These are phyloP conservation scores for Cyclotella atomus DNA, from an alignment of 108 stramenopile genomes.

Conservation along the genomic window DNA sequence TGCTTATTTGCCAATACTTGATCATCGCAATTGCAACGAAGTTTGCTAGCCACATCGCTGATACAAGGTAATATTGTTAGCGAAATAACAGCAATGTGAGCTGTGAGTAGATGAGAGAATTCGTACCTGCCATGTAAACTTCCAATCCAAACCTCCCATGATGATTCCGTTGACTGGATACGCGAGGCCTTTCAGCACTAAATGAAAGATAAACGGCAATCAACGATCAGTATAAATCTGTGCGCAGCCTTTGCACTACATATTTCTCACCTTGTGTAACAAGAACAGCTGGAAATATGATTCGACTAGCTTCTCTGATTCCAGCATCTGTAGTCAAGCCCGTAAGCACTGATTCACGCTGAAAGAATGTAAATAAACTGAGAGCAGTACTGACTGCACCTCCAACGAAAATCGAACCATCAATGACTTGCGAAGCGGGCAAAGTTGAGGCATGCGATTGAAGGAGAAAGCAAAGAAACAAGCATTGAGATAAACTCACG, in stretches of 20 bases:
- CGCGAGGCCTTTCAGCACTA: conserved; percentile 79
- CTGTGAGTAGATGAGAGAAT: not conserved
- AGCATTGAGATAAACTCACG: not conserved
- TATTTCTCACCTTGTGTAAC: conserved; percentile 69
- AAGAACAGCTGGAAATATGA: conserved; percentile 86
- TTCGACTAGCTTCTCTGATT: conserved; percentile 69
- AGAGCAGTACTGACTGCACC: conserved; percentile 66
- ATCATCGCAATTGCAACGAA: conserved; percentile 78
- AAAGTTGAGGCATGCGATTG: not conserved
- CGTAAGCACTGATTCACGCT: conserved; percentile 69
- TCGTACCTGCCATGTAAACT: conserved; percentile 68
- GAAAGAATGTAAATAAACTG: conserved; percentile 76
- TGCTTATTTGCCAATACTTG: conserved; percentile 45
- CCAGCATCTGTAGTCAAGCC: conserved; percentile 81
- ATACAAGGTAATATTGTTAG: not conserved
- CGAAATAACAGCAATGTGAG: not conserved
- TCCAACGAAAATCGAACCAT: conserved; percentile 74
- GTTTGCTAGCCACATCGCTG: conserved; percentile 91
- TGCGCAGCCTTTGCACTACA: too few relatives aligned
- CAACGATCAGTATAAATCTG: not conserved
- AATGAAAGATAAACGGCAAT: not conserved
- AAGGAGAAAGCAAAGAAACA: not conserved
- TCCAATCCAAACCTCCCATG: conserved; percentile 95
- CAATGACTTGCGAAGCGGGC: conserved; percentile 48
- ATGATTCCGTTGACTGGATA: conserved; percentile 93